Conservation (phyloP, 805 yeast species). For the Tetrapisispora iriomotensis region DNA sequence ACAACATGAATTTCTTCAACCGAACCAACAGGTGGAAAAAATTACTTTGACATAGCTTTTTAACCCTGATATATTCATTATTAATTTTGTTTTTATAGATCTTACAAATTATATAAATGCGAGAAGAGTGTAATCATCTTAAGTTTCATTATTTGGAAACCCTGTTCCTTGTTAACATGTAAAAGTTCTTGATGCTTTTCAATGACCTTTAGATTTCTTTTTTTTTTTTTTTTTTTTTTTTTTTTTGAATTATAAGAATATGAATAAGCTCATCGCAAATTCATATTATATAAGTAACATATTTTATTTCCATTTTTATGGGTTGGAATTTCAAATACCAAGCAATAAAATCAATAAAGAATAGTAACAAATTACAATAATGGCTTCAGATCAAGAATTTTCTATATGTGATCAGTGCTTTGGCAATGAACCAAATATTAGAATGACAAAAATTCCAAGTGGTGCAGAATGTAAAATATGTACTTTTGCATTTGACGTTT, state of each 20-base stretch:
- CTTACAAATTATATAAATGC: background rate
- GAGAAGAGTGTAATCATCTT: no score
- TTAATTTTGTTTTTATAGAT: background rate
- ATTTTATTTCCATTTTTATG: background rate
- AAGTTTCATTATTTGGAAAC: no score
- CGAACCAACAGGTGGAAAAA: constrained; percentile 49
- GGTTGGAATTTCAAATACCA: background rate
- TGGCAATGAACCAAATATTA: constrained; percentile 36
- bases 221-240: no score
- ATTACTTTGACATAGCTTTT: constrained; percentile 51
- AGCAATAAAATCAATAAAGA: background rate
- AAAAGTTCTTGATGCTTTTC: no score
- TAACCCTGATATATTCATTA: constrained; percentile 44
- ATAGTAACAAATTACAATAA: background rate
- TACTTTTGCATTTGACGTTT: constrained; percentile 74
- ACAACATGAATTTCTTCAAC: constrained; percentile 63
- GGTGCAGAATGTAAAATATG: constrained; percentile 85
- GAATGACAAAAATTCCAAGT: constrained; percentile 56
- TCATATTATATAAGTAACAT: no score
- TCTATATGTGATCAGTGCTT: constrained; percentile 60
- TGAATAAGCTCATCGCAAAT: no score
- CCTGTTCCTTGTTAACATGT: no score
- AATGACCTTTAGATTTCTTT: no score
- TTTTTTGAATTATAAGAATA: no score
- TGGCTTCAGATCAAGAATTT: background rate